Evolutionary conservation across 2,329 filamentous ascomycete genomes (phyloP).

Genomic region (Alternaria ethzedia): DNA sequence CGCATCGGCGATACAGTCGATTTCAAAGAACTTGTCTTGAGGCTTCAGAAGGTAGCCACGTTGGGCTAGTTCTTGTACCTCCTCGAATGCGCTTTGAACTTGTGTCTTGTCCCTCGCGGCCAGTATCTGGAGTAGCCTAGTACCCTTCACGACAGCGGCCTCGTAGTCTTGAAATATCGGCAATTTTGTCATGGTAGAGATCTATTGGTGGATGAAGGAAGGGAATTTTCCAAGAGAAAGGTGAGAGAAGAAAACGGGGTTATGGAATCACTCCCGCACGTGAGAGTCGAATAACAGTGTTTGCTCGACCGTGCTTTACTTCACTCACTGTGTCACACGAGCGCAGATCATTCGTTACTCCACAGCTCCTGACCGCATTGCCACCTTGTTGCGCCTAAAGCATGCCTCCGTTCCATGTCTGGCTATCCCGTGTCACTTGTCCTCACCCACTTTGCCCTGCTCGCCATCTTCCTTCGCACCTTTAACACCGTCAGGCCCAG

Average conservation of each 20-base stretch:
- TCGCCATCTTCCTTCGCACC: neutral
- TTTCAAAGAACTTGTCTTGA: neutral
- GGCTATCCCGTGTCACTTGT: neutral
- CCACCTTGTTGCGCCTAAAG: neutral
- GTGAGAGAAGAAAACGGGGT: neutral
- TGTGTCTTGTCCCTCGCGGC: neutral
- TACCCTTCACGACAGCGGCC: neutral
- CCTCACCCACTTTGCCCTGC: neutral
- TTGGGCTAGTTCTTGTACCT: neutral
- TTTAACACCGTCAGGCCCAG: conserved; percentile 5
- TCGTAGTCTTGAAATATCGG: neutral
- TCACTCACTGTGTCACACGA: neutral
- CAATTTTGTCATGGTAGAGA: neutral
- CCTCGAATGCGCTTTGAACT: neutral
- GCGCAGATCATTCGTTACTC: neutral
- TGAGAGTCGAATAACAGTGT: neutral
- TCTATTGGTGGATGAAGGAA: neutral
- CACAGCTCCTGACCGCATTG: neutral
- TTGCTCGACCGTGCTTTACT: neutral
- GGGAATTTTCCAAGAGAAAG: neutral
- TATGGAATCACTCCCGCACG: neutral
- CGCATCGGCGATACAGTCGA: neutral
- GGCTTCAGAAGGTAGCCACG: neutral
- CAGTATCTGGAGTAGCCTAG: neutral
- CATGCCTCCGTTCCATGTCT: neutral